These are phyloP conservation scores for Gaertneriomyces sp. DNA, from an alignment of 192 early-diverging fungal genomes.

Conservation along the genomic window DNA sequence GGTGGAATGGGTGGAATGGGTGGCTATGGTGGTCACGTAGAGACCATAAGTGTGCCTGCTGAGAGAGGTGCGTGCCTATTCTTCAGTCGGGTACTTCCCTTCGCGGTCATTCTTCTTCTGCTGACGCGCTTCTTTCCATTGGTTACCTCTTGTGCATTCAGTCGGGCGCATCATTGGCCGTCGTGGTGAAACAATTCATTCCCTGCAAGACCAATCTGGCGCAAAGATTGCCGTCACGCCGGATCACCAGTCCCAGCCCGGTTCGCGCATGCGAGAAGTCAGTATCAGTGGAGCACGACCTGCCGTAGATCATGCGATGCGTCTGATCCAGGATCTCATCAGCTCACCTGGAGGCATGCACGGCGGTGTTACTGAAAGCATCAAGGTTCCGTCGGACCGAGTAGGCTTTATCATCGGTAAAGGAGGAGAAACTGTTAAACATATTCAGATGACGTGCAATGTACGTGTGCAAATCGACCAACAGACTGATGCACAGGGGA, in stretches of 20 bases:
- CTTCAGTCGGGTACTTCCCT: not conserved
- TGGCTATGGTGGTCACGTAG: not conserved
- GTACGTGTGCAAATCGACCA: conserved; percentile 70
- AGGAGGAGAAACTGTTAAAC: conserved; percentile 73
- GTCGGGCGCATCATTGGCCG: conserved; percentile 78
- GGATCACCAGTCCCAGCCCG: conserved; percentile 26
- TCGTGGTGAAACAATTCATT: conserved; percentile 77
- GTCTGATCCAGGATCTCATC: conserved; percentile 34
- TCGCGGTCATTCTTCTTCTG: not conserved
- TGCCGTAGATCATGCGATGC: conserved; percentile 34
- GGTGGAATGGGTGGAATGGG: not conserved
- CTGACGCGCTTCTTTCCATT: not conserved
- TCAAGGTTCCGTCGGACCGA: conserved; percentile 48
- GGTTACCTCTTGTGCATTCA: conserved; percentile 18
- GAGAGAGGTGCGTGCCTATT: conserved; percentile 15
- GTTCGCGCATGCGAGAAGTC: conserved; percentile 26
- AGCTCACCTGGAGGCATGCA: conserved; percentile 8
- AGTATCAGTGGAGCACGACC: conserved; percentile 38
- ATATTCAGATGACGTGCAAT: conserved; percentile 70
- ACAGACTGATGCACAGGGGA: conserved; percentile 29
- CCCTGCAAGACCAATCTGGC: conserved; percentile 71
- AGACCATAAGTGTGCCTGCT: conserved; percentile 13
- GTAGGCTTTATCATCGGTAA: conserved; percentile 78
- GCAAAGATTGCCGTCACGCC: conserved; percentile 64
- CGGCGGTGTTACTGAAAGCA: conserved; percentile 37